A percentile compares a stretch with the other conserved stretches of the same genome.
Conservation (phyloP, 2,329 filamentous ascomycete genomes). For the Exophiala calicioides region DNA sequence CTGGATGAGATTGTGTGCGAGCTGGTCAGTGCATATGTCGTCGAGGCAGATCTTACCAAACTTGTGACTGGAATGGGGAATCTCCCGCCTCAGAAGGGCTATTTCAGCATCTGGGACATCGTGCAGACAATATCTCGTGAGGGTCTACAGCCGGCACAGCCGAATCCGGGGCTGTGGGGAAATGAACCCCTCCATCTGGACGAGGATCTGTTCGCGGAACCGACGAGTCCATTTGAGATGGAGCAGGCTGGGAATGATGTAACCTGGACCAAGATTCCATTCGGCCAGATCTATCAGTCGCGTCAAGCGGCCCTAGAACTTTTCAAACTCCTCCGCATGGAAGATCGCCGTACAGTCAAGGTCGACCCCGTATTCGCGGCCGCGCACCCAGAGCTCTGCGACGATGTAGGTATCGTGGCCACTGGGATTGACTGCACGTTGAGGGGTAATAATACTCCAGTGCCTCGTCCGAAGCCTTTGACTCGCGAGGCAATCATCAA, state of each 20-base stretch:
- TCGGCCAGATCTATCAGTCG: slow-evolving; percentile 7
- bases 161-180: neutral
- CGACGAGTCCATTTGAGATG: slow-evolving; percentile 3
- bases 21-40: slow-evolving; percentile 4
- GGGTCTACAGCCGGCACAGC: neutral
- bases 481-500: slow-evolving; percentile 5
- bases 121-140: slow-evolving; percentile 9
- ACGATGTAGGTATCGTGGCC: slow-evolving; percentile 4
- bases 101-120: slow-evolving; percentile 12
- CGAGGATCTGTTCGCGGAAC: slow-evolving; percentile 4
- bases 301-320: slow-evolving; percentile 6
- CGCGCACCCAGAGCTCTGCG: slow-evolving; percentile 5
- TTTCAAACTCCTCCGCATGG: slow-evolving; percentile 8
- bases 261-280: slow-evolving; percentile 5
- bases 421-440: slow-evolving; percentile 7
- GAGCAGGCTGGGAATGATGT: neutral
- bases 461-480: slow-evolving; percentile 5
- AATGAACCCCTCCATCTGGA: slow-evolving; percentile 2
- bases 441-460: neutral
- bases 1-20: slow-evolving; percentile 9
- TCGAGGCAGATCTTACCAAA: slow-evolving; percentile 5
- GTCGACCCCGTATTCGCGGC: slow-evolving; percentile 4
- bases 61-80: slow-evolving; percentile 4
- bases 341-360: slow-evolving; percentile 5
- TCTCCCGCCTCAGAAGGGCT: slow-evolving; percentile 4